Evolutionary conservation across 1,284 basidiomycete genomes (phyloP), one percentile per base, ranked within the genome.

Genomic region (Ceratobasidium papillatum): DNA sequence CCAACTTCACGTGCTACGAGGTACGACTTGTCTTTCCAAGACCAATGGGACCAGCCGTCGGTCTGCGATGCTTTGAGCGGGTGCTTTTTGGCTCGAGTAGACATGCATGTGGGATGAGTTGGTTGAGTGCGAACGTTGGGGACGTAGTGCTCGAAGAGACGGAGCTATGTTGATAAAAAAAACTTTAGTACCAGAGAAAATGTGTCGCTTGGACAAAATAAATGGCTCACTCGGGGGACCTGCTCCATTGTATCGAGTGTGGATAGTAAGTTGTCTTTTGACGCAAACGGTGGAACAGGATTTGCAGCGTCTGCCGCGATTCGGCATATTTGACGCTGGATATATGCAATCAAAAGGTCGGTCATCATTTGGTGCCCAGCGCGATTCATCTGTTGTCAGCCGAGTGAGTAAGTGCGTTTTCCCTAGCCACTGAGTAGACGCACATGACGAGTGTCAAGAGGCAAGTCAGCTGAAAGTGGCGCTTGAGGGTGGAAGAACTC

Each of bases 241-340:
- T 56, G 49, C 19, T 56, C 65, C 17, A 83, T 78, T 0, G 81
- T 82, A 19, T 78, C 72, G 5, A 76, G 59, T 3, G 64, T 27
- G 0, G 76, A 27, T 1, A 78, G 80, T 5, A 68, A 43, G 19
- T 36, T 49, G 25, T 54, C 36, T 11, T 56, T 19, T 12, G 65
- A 41, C 5, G 38, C 49, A 41, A 41, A 68, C 32, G 51, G 65
- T 12, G 47, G 47, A 78, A 76, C 38, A 0, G 81, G 81, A 11
- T 81, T 73, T 7, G 81, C 82, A 56, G 78, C 80, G 1, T 75
- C 76, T 1, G 34, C n/a, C 17, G 77, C 66, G n/a, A 84, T 78
- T 49, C 79, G 77, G 73, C 83, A 83, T 22, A 83, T 76, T 75
- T 83, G 80, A 12, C 79, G 78, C 76, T 84, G 82, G 41, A 83